These are phyloP conservation scores for Mortierella claussenii DNA, from an alignment of 192 early-diverging fungal genomes.

Conservation along the genomic window DNA sequence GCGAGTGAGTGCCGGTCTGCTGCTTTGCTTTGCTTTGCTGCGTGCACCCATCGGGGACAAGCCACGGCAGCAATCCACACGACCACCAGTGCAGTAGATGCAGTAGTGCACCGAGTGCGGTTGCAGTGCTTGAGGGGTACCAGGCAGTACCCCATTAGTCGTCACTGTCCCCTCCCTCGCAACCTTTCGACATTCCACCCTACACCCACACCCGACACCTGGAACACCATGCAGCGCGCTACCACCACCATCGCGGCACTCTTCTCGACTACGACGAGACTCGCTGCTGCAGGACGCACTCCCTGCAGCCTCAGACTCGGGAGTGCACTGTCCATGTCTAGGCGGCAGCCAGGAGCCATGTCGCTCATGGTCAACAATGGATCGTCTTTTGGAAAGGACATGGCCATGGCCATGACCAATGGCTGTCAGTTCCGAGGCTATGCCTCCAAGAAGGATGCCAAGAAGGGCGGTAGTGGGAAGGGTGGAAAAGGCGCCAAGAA, in stretches of 20 bases:
- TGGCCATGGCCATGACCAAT: slow-evolving; percentile 12
- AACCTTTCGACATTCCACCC: no score
- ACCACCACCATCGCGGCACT: slow-evolving; percentile 12
- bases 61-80: no score
- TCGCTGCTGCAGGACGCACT: neutral
- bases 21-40: no score
- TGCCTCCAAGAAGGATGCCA: slow-evolving; percentile 44
- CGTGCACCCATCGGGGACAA: no score
- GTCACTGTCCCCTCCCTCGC: neutral
- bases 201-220: neutral
- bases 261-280: neutral
- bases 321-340: neutral
- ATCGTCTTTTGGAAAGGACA: slow-evolving; percentile 10
- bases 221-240: slow-evolving; percentile 31
- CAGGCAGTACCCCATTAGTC: neutral
- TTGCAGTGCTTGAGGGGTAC: neutral
- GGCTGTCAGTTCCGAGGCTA: slow-evolving; percentile 15
- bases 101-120: no score
- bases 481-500: slow-evolving; percentile 35
- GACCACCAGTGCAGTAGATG: no score
- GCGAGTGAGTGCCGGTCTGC: no score
- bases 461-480: no score
- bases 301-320: neutral
- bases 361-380: slow-evolving; percentile 5
- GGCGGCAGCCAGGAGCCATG: neutral